Conservation (phyloP, 2,329 filamentous ascomycete species). For the Verticillium zaregamsianum region DNA sequence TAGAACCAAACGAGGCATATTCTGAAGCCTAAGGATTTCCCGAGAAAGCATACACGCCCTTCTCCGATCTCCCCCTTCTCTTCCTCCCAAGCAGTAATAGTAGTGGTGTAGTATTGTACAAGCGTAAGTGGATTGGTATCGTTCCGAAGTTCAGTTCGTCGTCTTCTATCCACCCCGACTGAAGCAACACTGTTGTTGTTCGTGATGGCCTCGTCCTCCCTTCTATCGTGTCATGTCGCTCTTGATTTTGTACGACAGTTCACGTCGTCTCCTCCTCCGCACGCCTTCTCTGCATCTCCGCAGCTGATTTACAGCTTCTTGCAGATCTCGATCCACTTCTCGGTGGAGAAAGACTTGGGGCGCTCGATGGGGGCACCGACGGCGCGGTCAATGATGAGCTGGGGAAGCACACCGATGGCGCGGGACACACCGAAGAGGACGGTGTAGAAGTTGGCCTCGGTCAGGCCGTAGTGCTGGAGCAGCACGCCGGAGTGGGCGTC, state of each 20-base stretch:
- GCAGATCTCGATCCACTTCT: slow-evolving; percentile 90
- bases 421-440: slow-evolving; percentile 98
- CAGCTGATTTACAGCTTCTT: slow-evolving; percentile 71
- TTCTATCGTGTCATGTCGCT: slow-evolving; percentile 7
- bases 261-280: slow-evolving; percentile 6
- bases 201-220: not conserved
- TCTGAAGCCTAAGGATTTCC: slow-evolving; percentile 11
- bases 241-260: not conserved
- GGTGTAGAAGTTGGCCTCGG: slow-evolving; percentile 99
- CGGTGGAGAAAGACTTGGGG: slow-evolving; percentile 98
- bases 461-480: slow-evolving; percentile 98
- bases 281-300: slow-evolving; percentile 3
- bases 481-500: slow-evolving; percentile 98
- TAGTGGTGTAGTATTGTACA: slow-evolving; percentile 13
- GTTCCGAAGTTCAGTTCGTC: slow-evolving; percentile 2
- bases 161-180: slow-evolving; percentile 14
- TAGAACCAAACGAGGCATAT: not conserved
- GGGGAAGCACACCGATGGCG: slow-evolving; percentile 95
- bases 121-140: slow-evolving; percentile 15
- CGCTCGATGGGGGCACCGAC: slow-evolving; percentile 96
- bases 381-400: slow-evolving; percentile 99
- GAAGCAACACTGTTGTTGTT: slow-evolving; percentile 12
- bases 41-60: slow-evolving; percentile 9
- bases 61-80: slow-evolving; percentile 7
- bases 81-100: not conserved